Conservation (phyloP, 495 filamentous ascomycete genomes). For the Lophiotrema nucula region DNA sequence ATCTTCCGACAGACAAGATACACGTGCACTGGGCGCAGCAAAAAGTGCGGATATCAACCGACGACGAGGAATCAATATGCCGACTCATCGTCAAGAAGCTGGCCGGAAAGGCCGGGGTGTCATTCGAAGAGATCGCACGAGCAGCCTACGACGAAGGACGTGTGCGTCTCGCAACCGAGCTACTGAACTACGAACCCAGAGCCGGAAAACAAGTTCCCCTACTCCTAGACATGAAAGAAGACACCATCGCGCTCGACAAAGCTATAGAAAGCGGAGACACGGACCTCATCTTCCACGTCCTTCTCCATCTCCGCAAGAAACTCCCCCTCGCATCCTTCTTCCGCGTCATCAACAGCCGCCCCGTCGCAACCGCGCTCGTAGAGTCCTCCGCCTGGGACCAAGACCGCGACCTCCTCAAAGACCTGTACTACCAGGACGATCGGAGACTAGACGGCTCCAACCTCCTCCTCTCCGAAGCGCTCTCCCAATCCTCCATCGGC, state of each 20-base stretch:
- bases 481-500: slow-evolving; percentile 61
- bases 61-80: slow-evolving; percentile 86
- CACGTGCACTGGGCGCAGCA: slow-evolving; percentile 96
- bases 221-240: slow-evolving; percentile 93
- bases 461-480: slow-evolving; percentile 78
- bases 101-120: slow-evolving; percentile 82
- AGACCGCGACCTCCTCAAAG: slow-evolving; percentile 83
- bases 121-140: slow-evolving; percentile 88
- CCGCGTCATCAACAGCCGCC: slow-evolving; percentile 82
- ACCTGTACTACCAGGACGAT: slow-evolving; percentile 97
- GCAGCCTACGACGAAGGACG: slow-evolving; percentile 96
- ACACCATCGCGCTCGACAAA: slow-evolving; percentile 92
- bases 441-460: slow-evolving; percentile 84
- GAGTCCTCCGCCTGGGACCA: slow-evolving; percentile 75
- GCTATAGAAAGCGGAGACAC: slow-evolving; percentile 94
- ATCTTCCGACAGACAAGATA: slow-evolving; percentile 81
- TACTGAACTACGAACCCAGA: slow-evolving; percentile 89
- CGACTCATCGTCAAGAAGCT: slow-evolving; percentile 82
- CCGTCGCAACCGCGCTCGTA: slow-evolving; percentile 83
- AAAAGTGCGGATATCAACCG: slow-evolving; percentile 82
- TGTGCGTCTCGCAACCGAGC: slow-evolving; percentile 76
- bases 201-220: slow-evolving; percentile 94
- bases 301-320: slow-evolving; percentile 86
- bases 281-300: slow-evolving; percentile 85
- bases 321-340: slow-evolving; percentile 89